Evolutionary conservation across 306 rosid species (phyloP).

Genomic region (Glycyrrhiza uralensis): DNA sequence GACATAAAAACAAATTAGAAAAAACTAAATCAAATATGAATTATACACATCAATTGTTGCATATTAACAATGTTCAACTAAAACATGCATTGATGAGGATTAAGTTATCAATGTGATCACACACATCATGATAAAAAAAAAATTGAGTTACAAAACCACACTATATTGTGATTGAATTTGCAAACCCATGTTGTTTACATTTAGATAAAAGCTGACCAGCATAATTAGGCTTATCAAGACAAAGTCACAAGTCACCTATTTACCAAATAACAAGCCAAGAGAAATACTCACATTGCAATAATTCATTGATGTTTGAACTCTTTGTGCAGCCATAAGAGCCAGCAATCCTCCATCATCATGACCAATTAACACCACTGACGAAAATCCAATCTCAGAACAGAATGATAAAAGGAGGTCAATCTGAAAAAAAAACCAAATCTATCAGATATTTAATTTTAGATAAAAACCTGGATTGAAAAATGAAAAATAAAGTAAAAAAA

Average conservation of each 20-base stretch:
- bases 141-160: background rate
- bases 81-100: background rate
- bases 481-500: background rate
- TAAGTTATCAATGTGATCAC: background rate
- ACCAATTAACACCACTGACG: conserved; percentile 53
- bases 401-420: conserved; percentile 35
- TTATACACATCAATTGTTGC: background rate
- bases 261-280: background rate
- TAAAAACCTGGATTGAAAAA: background rate
- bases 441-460: background rate
- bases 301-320: conserved; percentile 48
- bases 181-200: background rate
- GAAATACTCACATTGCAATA: conserved; percentile 56
- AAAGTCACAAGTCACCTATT: conserved; percentile 4
- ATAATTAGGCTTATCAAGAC: background rate
- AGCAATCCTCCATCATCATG: conserved; percentile 94
- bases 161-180: background rate
- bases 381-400: conserved; percentile 34
- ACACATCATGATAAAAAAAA: background rate
- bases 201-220: background rate
- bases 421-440: background rate
- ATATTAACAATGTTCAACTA: background rate
- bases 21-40: background rate
- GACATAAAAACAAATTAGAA: background rate
- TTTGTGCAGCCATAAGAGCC: conserved; percentile 76